Base-by-base conservation (phyloP, 495 filamentous ascomycete species). In the Podospora anserina region DNA sequence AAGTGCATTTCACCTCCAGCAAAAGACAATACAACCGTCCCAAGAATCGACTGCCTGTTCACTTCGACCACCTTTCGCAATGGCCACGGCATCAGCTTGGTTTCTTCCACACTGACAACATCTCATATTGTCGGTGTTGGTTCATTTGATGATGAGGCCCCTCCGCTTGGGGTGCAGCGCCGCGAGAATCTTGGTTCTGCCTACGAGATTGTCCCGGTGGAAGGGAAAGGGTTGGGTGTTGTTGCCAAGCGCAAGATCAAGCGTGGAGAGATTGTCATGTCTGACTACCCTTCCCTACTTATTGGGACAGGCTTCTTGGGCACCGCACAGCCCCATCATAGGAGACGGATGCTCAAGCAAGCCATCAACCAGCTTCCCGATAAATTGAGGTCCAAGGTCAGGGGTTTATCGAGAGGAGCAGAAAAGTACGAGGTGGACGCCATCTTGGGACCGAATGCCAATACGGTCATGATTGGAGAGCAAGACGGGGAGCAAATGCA, bases 381-480 rank as follows among this genome's bases (percentile, higher is more conserved):
- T 27, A 69, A 71, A n/a, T 77, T 75, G 1, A 69, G 61, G 30
- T 53, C 70, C 4, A 72, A 73, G 5, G 56, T 76, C 0, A 67
- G 71, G n/a, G 62, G 67, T 32, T 66, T 77, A 18, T 68, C 67
- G 23, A 78, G 72, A 20, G 65, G 70, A 0, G 60, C 64, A 6
- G 74, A 73, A 11, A 66, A 68, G 19, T 77, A 82, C 20, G 75
- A 77, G 30, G 58, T 82, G 2, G 81, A 83, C 59, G 75, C 78
- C 5, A 75, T 83, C 3, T 32, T 82, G 39, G 76, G 81, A 15
- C 73, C 77, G 4, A 83, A 83, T 62, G 67, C 78, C 0, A 76
- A 78, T 26, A 78, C 72, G 0, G 73, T 83, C 11, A 67, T 70
- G 57, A 65, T 76, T 15, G 71, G 63, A 2, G 75, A 71, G 5